Percentiles rank a stretch among this genome's conserved stretches.
Evolutionary conservation across 2,329 filamentous ascomycete species (phyloP).

Genomic region (Cordyceps farinosa): DNA sequence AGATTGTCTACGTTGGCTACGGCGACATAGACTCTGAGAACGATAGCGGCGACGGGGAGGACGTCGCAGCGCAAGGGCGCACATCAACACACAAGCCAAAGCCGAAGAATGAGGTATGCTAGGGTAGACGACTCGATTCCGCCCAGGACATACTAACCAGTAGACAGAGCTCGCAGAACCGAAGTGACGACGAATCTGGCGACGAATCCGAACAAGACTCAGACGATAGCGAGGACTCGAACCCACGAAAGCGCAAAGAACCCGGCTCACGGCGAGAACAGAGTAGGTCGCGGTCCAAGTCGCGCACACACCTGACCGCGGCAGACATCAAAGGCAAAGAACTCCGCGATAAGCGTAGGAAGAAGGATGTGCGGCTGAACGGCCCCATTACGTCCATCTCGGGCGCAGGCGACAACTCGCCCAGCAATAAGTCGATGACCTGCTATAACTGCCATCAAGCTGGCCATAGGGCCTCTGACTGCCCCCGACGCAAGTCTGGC

Average conservation of each 20-base stretch:
- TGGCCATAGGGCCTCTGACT: slow-evolving; percentile 58
- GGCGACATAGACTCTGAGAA: slow-evolving; percentile 46
- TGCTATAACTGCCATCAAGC: slow-evolving; percentile 61
- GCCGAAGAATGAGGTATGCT: slow-evolving; percentile 29
- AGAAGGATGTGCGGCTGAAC: slow-evolving; percentile 66
- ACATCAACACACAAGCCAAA: slow-evolving; percentile 35
- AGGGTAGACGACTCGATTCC: not conserved
- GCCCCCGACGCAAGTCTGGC: slow-evolving; percentile 38
- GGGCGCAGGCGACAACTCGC: slow-evolving; percentile 28
- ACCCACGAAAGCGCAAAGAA: slow-evolving; percentile 28
- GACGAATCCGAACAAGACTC: slow-evolving; percentile 26
- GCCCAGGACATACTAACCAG: not conserved
- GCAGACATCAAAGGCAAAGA: slow-evolving; percentile 39
- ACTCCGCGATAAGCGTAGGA: slow-evolving; percentile 56
- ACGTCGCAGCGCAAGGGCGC: slow-evolving; percentile 31
- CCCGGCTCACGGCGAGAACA: slow-evolving; percentile 22
- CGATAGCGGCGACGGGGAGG: slow-evolving; percentile 35
- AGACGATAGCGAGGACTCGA: slow-evolving; percentile 22
- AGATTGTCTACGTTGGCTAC: slow-evolving; percentile 58
- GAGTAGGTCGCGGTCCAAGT: slow-evolving; percentile 33
- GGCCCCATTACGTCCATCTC: slow-evolving; percentile 57
- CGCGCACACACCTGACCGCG: slow-evolving; percentile 25
- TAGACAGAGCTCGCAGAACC: slow-evolving; percentile 23
- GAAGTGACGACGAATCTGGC: slow-evolving; percentile 19
- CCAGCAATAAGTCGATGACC: slow-evolving; percentile 30